Base-by-base conservation (phyloP, 202 grass and related monocot species). In the Elaeis oleifera region DNA sequence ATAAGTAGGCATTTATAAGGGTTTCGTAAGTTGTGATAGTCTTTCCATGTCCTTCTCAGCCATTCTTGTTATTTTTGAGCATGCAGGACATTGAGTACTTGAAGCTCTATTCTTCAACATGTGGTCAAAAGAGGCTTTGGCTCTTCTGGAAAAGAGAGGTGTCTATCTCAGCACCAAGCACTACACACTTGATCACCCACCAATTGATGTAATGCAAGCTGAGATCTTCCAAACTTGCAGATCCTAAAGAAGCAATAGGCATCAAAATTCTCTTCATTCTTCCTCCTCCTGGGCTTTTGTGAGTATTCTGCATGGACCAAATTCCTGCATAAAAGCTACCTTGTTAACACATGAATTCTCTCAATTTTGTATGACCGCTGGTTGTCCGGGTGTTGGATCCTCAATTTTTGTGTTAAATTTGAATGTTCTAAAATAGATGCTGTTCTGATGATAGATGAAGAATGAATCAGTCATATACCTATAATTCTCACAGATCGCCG, bases 161-260 rank as follows among this genome's bases (percentile, higher is more conserved):
- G 32, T 81, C 29, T 91, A 97, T 70, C 76, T 86, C 66, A 74
- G 71, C 8, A 87, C 92, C 0, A 87, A 96, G 65, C 79, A 71
- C 29, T 97, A 89, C 16, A 68, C 92, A 4, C 79, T 77, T 23
- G 92, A 96, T 51, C 87, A 86, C 65, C 74, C 81, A 50, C 87
- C 81, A 1, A 78, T 96, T 5, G 84, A 96, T 62, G 27, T 74
- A 58, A 81, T 96, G 87, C 81, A 87, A 16, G 92, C 80, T 50
- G 84, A 96, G 71, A 79, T 97, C 19, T 89, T 91, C 79, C 82
- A 68, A 71, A 88, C 82, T 2, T 91, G 92, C 79, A 83, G 78
- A 17, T 83, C 79, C 58, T 87, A 80, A 49, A 65, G 6, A 9
- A 56, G 21, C 18, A 23, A 9, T 17, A 15, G 14, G 4, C 36